phyloP scores from a whole-genome alignment of 805 yeast genomes.

The Gaillardinia entomophila region DNA sequence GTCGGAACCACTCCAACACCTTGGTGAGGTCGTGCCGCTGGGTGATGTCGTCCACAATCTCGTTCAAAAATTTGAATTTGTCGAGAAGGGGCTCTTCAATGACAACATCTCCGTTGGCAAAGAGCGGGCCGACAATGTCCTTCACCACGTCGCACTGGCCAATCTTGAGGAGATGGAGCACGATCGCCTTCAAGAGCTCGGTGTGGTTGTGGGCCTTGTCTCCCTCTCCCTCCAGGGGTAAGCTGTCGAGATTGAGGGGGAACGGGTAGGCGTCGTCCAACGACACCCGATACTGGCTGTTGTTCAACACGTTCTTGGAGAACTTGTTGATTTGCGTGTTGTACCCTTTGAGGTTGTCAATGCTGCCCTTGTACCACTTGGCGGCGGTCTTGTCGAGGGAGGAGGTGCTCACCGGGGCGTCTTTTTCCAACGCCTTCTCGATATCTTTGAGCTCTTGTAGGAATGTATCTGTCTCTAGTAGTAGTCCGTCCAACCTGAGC shows the following conservation, averaged over 20 bases:
- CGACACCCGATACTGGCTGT: conserved; percentile 21
- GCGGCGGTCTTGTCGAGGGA: conserved; percentile 12
- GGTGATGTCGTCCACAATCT: conserved; percentile 29
- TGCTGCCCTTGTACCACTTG: conserved; percentile 32
- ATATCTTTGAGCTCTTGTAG: conserved; percentile 17
- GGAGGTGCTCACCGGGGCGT: conserved; percentile 3
- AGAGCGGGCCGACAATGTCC: conserved; percentile 19
- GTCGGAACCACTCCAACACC: conserved; percentile 29
- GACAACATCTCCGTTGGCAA: conserved; percentile 8
- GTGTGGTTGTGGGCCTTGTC: conserved; percentile 18
- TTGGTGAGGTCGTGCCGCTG: conserved; percentile 23
- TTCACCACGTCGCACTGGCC: conserved; percentile 34
- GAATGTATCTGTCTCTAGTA: conserved; percentile 16
- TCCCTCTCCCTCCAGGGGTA: conserved; percentile 10
- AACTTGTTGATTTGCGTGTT: conserved; percentile 30
- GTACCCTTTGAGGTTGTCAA: conserved; percentile 26
- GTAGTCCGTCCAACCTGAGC: conserved; percentile 11
- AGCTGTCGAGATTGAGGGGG: conserved; percentile 26
- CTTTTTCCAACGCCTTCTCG: conserved; percentile 16
- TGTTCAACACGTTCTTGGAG: conserved; percentile 24
- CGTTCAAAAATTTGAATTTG: conserved; percentile 22
- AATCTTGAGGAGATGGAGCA: conserved; percentile 32
- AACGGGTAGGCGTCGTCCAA: conserved; percentile 38
- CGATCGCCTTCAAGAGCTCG: conserved; percentile 30
- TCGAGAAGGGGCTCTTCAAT: conserved; percentile 19